Evolutionary conservation across 805 yeast species (phyloP), one percentile per base, ranked within the genome.

Genomic region (Ogataea siamensis): DNA sequence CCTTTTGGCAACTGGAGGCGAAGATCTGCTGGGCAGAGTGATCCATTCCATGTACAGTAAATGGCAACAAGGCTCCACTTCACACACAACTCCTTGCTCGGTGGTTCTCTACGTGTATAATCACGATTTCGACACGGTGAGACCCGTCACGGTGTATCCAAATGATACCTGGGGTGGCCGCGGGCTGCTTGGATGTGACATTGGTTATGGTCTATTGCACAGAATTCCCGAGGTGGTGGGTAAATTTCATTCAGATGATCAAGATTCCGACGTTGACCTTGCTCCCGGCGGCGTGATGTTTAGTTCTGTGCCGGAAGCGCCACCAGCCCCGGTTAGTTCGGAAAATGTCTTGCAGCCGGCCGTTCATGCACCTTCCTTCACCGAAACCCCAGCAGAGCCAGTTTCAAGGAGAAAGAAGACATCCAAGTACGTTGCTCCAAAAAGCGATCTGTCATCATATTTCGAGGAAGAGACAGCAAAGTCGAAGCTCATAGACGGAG

Each of bases 171-270:
- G 93, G 87, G 87, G 88, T n/a, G 87, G 89, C 11, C 73, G 68
- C 47, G 95, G 96, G 1, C 67, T 87, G 24, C 64, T 91, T 24
- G 99, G 99, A 2, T 88, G 96, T 63, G 95, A 89, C 47, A 94
- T 91, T 13, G 98, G 97, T 0, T 89, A 88, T 53, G 99, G 99
- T 0, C 70, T 84, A 35, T 66, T 91, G 34, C 98, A 91, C 57
- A 47, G 53, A 24, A 41, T 59, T n/a, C 96, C 98, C 1, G 76
- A 78, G 41, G 83, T 78, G 5, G 55, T 70, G 7, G 76, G 74
- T 0, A 71, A 73, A 41, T 76, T 53, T 41, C 12, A 25, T 13
- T 9, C 37, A 34, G 33, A 38, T 11, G 54, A 40, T 14, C 54
- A 45, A 34, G 55, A 45, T 34, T 40, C 38, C 14, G 52, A 42